phyloP scores from a whole-genome alignment of 2,329 filamentous ascomycete genomes.

The Curvularia hawaiiensis region DNA sequence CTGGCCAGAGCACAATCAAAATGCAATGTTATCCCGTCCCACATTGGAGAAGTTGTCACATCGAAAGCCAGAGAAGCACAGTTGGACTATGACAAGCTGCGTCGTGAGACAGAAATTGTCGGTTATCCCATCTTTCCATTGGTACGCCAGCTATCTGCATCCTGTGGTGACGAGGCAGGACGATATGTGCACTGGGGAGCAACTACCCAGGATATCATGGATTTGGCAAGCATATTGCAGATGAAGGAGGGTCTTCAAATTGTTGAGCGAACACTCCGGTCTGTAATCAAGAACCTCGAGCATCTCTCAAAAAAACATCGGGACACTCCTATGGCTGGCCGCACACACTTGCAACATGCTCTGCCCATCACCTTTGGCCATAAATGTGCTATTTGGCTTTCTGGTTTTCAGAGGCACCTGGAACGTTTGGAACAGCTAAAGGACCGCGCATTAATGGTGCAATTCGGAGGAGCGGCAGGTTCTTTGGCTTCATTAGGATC shows the following conservation, averaged over 20 bases:
- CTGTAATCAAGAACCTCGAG: conserved; percentile 52
- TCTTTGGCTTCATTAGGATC: conserved; percentile 60
- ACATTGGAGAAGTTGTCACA: conserved; percentile 45
- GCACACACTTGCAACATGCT: conserved; percentile 64
- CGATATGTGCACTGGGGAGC: conserved; percentile 64
- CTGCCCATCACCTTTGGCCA: conserved; percentile 63
- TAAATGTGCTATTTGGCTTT: conserved; percentile 62
- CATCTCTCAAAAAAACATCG: conserved; percentile 53
- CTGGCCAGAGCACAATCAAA: conserved; percentile 58
- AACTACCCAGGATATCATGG: conserved; percentile 66
- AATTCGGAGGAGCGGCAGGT: conserved; percentile 63
- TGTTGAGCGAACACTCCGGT: conserved; percentile 52
- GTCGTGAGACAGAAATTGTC: conserved; percentile 57
- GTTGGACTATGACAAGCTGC: conserved; percentile 53
- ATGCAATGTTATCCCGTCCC: conserved; percentile 54
- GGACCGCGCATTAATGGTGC: conserved; percentile 56
- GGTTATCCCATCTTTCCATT: conserved; percentile 61
- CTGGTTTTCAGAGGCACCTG: conserved; percentile 55
- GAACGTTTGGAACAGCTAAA: conserved; percentile 56
- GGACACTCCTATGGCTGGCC: conserved; percentile 62
- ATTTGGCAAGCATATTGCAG: conserved; percentile 59
- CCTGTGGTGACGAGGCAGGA: conserved; percentile 44
- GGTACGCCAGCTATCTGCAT: conserved; percentile 54
- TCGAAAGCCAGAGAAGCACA: conserved; percentile 37
- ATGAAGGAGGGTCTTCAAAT: conserved; percentile 58